Base-by-base conservation (phyloP, 2,329 filamentous ascomycete genomes). In the Colletotrichum sp. region DNA sequence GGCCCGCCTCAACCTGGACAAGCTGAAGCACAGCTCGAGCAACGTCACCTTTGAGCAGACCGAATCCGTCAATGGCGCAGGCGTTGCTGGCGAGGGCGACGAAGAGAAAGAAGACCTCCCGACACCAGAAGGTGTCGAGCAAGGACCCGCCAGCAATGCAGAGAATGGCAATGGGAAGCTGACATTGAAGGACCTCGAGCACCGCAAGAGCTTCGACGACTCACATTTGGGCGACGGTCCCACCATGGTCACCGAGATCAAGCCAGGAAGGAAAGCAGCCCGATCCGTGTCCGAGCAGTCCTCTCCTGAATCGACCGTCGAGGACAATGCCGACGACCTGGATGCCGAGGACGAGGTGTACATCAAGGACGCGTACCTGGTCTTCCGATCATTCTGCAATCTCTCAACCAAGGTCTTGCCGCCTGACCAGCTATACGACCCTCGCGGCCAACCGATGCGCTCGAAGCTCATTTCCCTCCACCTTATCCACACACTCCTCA, bases 381-480 rank as follows among this genome's bases (percentile, higher is more conserved):
- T 99, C 62, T 99, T 99, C 87, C 92, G 97, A 36, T 98, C 97
- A 5, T 97, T 99, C 87, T 99, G 98, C 89, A 98, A 98, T 85
- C 89, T 99, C 62, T 98, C 96, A 75, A 98, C 96, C 78, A 99
- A 99, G 84, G 88, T 96, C 55, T 89, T 99, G 30, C 92, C 95
- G 10, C 93, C 96, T 4, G 97, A 99, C 77, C 96, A 99, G 84
- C 92, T 98, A 24, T 96, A 96, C 81, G 97, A 99, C 82, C 87
- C 98, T 68, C 96, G 95, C 72, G 96, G 96, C 21, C 96, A 98
- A 82, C 95, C 96, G 49, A 99, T 99, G 96, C 94, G 97, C 77
- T 98, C 96, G 4, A 99, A 99, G 85, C 90, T 99, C 68, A 92
- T 99, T 77, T 98, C 97, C 18, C 91, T 99, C 72, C 96, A 99